A percentile compares a stretch with the other conserved stretches of the same genome.
Evolutionary conservation across 345 rosid species (phyloP).

Genomic region (Populus ilicifolia): DNA sequence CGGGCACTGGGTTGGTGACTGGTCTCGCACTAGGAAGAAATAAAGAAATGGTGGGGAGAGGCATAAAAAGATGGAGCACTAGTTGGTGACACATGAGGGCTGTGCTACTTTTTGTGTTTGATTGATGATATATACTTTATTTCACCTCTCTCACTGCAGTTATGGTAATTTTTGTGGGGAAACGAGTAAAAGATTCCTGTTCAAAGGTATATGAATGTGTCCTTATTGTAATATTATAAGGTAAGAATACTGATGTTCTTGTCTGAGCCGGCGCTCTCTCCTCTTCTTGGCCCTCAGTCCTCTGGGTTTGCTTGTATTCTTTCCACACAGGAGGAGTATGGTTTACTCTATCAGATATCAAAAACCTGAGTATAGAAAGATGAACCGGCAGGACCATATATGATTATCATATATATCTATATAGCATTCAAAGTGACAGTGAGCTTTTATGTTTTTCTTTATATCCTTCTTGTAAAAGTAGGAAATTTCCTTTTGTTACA

Average conservation of each 20-base stretch:
- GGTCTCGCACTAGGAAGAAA: slow-evolving; percentile 9
- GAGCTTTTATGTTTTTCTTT: too few species aligned
- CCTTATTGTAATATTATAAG: not conserved
- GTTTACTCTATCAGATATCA: slow-evolving; percentile 28
- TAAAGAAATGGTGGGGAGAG: not conserved
- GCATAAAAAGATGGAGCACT: slow-evolving; percentile 35
- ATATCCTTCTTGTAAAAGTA: too few species aligned
- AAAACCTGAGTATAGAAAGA: too few species aligned
- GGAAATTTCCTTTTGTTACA: too few species aligned
- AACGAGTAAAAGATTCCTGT: slow-evolving; percentile 35
- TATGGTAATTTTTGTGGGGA: slow-evolving; percentile 28
- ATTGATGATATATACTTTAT: slow-evolving; percentile 8
- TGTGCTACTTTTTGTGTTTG: slow-evolving; percentile 5
- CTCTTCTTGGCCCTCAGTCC: not conserved
- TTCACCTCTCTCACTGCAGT: not conserved
- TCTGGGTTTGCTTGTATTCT: not conserved
- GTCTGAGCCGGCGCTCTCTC: not conserved
- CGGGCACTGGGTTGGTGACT: not conserved
- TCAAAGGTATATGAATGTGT: slow-evolving; percentile 17
- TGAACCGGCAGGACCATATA: too few species aligned
- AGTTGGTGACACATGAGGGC: slow-evolving; percentile 27
- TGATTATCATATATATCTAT: too few species aligned
- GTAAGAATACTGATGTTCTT: not conserved
- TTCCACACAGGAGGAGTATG: slow-evolving; percentile 17
- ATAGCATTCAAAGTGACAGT: too few species aligned